Base-by-base conservation (phyloP, 1,284 basidiomycete genomes). In the Inonotus hispidus region DNA sequence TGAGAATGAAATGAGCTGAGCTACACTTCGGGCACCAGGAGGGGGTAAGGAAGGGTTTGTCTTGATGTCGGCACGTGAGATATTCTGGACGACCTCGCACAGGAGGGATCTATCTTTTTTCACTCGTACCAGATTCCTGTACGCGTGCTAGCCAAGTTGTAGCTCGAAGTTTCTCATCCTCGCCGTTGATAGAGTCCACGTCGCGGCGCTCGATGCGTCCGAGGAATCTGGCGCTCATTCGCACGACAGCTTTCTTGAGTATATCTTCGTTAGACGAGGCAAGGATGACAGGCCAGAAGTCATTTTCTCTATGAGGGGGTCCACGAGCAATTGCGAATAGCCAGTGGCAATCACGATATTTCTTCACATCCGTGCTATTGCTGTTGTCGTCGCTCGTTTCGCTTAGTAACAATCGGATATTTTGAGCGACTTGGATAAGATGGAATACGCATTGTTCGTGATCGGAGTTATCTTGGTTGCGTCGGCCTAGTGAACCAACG, bases 21-120 rank as follows among this genome's bases (percentile, higher is more conserved):
- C 76, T 59, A 85, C 82, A 29, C 80, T 76, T 61, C 75, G 74
- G 1, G 86, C 85, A 25, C 85, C 84, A 0, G 83, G 80, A 0
- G 88, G 89, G 4, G 87, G 83, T 2, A 70, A 63, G 2, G 79
- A 73, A 0, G 85, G 84, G 65, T 88, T 79, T n/a, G 83, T 81
- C 6, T 73, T 68, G 39, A 16, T 45, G 41, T 45, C 78, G 75
- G 1, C 82, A 78, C 1, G 83, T 79, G 32, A 32, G 8, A 32
- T 8, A 8, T 32, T 69, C 88, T 32, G 88, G 23, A 88, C 72
- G 53, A 84, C 79, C 63, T 88, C 85, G 81, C 81, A 82, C 1
- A 90, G 74, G 39, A 87, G 83, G 3, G 59, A 61, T 45, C 63
- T 63, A 54, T 66, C 61, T 27, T 29, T 19, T n/a, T 14, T 41